Conservation (phyloP, 1,284 basidiomycete species). For the Chiua sp. region DNA sequence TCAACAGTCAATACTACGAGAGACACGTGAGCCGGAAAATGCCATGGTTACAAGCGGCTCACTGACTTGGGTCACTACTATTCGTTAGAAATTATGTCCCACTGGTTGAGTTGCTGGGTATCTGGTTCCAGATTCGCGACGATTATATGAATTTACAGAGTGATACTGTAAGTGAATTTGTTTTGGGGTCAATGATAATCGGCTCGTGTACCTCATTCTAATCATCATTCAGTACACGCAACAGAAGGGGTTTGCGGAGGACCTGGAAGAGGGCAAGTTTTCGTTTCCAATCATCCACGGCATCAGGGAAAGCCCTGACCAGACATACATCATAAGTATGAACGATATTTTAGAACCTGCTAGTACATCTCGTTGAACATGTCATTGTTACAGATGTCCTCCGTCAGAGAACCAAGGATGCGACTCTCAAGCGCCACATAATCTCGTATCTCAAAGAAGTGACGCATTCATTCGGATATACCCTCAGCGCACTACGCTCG, state of each 20-base stretch:
- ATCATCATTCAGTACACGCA: conserved; percentile 67
- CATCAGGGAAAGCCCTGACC: conserved; percentile 75
- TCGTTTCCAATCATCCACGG: conserved; percentile 94
- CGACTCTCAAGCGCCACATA: conserved; percentile 77
- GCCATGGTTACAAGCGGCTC: not conserved
- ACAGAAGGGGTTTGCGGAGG: conserved; percentile 95
- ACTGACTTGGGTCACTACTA: not conserved
- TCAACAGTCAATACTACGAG: conserved; percentile 53
- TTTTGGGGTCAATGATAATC: no score
- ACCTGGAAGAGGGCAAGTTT: conserved; percentile 96
- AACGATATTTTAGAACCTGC: conserved; percentile 9
- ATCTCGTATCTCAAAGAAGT: conserved; percentile 76
- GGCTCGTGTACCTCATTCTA: not conserved
- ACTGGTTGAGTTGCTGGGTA: conserved; percentile 73
- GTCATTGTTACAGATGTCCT: conserved; percentile 68
- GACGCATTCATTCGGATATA: conserved; percentile 44
- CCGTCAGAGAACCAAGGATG: conserved; percentile 81
- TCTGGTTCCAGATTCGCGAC: conserved; percentile 76
- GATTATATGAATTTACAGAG: conserved; percentile 97
- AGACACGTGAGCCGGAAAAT: conserved; percentile 53
- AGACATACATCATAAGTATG: conserved; percentile 84
- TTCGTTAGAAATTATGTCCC: conserved; percentile 84
- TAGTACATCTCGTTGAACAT: not conserved
- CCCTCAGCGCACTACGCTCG: no score
- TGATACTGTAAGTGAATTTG: conserved; percentile 56